Evolutionary conservation across 257 asterid species (phyloP).

Genomic region (Gynochthodes officinalis): DNA sequence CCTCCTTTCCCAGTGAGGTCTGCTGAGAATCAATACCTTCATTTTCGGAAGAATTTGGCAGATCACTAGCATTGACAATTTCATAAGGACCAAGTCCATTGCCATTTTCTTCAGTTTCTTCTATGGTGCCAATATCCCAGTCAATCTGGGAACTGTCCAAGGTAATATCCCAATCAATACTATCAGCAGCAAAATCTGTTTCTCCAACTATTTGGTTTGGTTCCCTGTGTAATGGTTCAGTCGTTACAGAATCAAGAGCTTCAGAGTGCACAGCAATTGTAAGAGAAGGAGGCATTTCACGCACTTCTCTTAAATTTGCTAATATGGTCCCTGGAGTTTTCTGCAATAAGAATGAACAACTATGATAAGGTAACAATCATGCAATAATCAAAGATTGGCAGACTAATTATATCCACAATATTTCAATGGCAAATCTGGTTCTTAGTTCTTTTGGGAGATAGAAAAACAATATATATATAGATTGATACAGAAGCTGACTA

Average conservation of each 20-base stretch:
- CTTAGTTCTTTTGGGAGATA: not conserved
- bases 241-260: slow-evolving; percentile 31
- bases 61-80: slow-evolving; percentile 82
- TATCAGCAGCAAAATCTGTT: slow-evolving; percentile 41
- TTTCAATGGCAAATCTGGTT: not conserved
- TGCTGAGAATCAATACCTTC: slow-evolving; percentile 33
- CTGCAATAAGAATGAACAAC: slow-evolving; percentile 43
- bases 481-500: not conserved
- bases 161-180: slow-evolving; percentile 86
- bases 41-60: slow-evolving; percentile 44
- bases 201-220: slow-evolving; percentile 28
- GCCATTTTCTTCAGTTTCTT: slow-evolving; percentile 71
- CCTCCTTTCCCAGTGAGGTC: slow-evolving; percentile 32
- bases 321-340: slow-evolving; percentile 45
- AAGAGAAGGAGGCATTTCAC: slow-evolving; percentile 68
- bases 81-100: slow-evolving; percentile 92
- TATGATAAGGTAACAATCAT: slow-evolving; percentile 1
- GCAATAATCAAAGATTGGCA: not conserved
- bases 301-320: slow-evolving; percentile 50
- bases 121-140: slow-evolving; percentile 82
- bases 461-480: not conserved
- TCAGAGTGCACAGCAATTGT: slow-evolving; percentile 56
- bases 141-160: slow-evolving; percentile 81
- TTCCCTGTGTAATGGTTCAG: slow-evolving; percentile 38
- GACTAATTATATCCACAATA: not conserved